These are phyloP conservation scores for Salix purpurea DNA, from an alignment of 345 rosid genomes.

Conservation along the genomic window DNA sequence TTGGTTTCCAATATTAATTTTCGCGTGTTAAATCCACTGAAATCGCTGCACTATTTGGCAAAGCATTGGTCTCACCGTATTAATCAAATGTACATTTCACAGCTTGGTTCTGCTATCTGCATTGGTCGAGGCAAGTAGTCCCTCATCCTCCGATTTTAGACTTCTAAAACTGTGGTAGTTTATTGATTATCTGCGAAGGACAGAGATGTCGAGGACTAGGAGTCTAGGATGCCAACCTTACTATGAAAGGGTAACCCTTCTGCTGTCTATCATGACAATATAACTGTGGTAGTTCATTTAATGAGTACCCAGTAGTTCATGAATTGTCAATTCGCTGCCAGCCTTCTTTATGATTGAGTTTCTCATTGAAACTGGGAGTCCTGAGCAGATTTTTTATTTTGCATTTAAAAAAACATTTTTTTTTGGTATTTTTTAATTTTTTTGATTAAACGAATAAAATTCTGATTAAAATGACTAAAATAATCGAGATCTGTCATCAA, in stretches of 20 bases:
- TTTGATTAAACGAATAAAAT: too few species aligned
- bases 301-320: not conserved
- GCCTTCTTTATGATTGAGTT: not conserved
- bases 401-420: too few species aligned
- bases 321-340: slow-evolving; percentile 6
- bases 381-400: too few species aligned
- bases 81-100: not conserved
- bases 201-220: not conserved
- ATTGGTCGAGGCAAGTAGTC: not conserved
- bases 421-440: too few species aligned
- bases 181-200: not conserved
- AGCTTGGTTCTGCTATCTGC: not conserved
- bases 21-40: not conserved
- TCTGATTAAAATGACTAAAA: too few species aligned
- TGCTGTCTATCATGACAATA: not conserved
- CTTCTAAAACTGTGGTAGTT: not conserved
- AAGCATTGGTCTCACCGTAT: not conserved
- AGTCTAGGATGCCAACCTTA: not conserved
- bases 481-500: too few species aligned
- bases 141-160: not conserved
- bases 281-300: not conserved
- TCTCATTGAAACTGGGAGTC: not conserved
- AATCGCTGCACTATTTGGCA: not conserved
- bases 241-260: not conserved
- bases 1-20: not conserved